These are phyloP conservation scores for Alnus glutinosa DNA, from an alignment of 306 rosid species.

Conservation along the genomic window DNA sequence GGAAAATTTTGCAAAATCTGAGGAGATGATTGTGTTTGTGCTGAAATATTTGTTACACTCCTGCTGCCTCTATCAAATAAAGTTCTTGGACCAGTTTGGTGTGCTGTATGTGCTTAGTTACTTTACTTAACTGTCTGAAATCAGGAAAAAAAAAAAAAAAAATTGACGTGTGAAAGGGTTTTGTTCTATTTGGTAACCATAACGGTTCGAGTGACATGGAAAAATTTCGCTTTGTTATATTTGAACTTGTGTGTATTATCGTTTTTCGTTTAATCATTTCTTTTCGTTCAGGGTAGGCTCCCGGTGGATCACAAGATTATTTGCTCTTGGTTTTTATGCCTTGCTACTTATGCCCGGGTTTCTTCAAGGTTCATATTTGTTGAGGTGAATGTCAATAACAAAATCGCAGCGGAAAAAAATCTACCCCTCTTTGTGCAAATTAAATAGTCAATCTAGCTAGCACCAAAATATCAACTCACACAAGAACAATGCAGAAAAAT, in stretches of 20 bases:
- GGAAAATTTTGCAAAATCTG: no score
- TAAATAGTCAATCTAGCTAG: no score
- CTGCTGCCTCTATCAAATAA: background rate
- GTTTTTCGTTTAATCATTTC: slow-evolving; percentile 29
- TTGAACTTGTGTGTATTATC: background rate
- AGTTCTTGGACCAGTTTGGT: background rate
- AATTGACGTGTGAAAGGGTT: background rate
- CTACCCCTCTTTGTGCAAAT: no score
- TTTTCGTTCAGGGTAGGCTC: slow-evolving; percentile 85
- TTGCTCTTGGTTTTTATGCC: slow-evolving; percentile 77
- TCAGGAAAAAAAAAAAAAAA: background rate
- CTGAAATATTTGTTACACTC: background rate
- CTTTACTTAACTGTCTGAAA: background rate
- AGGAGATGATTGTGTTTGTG: background rate
- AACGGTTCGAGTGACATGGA: background rate
- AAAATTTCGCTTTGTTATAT: background rate
- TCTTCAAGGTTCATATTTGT: slow-evolving; percentile 85
- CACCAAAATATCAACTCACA: no score
- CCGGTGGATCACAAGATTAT: slow-evolving; percentile 68
- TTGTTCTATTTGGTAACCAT: background rate
- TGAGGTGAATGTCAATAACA: no score
- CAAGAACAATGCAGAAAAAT: no score
- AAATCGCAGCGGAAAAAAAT: no score
- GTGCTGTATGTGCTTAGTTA: background rate
- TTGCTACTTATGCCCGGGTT: slow-evolving; percentile 93